Percentiles rank a stretch among this genome's conserved stretches.
phyloP scores from a whole-genome alignment of 352 stramenopile species.

The Phytophthora hybrid region DNA sequence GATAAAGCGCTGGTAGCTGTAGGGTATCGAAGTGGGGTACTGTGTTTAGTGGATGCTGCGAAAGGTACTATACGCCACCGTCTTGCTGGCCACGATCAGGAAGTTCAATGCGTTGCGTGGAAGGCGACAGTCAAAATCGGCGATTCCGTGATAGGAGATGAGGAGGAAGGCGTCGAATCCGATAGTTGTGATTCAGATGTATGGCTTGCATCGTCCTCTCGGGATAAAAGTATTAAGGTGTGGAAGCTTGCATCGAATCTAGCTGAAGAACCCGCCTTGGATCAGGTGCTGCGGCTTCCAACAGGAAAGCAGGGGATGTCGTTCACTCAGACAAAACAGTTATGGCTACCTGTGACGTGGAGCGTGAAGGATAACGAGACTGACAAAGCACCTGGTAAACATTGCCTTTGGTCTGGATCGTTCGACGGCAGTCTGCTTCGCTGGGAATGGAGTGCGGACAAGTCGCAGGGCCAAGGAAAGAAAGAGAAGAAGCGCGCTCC shows the following conservation, averaged over 20 bases:
- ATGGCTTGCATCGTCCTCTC: constrained; percentile 72
- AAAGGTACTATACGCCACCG: constrained; percentile 47
- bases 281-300: constrained; percentile 56
- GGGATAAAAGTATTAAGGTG: constrained; percentile 76
- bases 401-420: constrained; percentile 73
- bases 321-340: constrained; percentile 68
- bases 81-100: constrained; percentile 72
- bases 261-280: constrained; percentile 25
- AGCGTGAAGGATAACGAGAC: constrained; percentile 19
- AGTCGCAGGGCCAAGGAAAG: constrained; percentile 7
- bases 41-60: constrained; percentile 63
- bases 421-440: constrained; percentile 71
- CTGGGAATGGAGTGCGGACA: constrained; percentile 58
- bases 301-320: constrained; percentile 71
- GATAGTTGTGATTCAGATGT: constrained; percentile 2
- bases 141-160: background rate
- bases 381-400: constrained; percentile 2
- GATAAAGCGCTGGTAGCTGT: constrained; percentile 68
- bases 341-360: constrained; percentile 83
- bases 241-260: constrained; percentile 42
- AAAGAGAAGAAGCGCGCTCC: constrained; percentile 30
- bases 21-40: constrained; percentile 71
- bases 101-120: constrained; percentile 74
- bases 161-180: background rate
- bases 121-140: background rate